Percentiles rank a stretch among this genome's conserved stretches.
Conservation (phyloP, 192 early-diverging fungal genomes). For the Spizellomyces sp. region DNA sequence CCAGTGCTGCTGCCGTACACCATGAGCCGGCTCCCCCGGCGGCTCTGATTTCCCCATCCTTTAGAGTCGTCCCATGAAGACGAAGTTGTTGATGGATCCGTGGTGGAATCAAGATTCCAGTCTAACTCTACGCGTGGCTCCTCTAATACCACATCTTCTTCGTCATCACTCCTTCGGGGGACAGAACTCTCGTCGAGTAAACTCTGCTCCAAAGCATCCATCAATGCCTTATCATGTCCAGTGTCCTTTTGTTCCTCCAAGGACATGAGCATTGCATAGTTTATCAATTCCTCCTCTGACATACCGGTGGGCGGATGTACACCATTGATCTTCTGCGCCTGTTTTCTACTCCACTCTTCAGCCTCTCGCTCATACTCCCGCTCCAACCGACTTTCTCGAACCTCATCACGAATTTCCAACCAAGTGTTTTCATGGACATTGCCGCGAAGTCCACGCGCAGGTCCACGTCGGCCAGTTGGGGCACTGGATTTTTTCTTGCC, state of each 20-base stretch:
- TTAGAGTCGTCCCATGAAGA: neutral
- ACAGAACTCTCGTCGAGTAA: neutral
- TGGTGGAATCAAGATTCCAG: neutral
- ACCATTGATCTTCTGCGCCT: neutral
- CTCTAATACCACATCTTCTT: neutral
- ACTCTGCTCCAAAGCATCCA: conserved; percentile 25
- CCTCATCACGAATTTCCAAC: conserved; percentile 47
- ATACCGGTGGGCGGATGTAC: conserved; percentile 17
- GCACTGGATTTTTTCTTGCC: conserved; percentile 11
- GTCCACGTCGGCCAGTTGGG: neutral
- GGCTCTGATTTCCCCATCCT: no score
- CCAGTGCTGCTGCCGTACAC: neutral
- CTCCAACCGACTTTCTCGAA: conserved; percentile 32
- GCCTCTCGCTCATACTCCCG: conserved; percentile 36
- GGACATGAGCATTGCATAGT: conserved; percentile 61
- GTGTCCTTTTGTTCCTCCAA: conserved; percentile 3
- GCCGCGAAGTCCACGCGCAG: neutral
- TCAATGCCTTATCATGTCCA: conserved; percentile 13
- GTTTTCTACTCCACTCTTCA: neutral
- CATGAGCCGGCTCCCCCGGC: neutral
- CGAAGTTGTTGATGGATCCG: neutral
- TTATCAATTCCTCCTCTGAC: conserved; percentile 58
- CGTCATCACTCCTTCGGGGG: neutral
- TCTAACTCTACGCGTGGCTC: neutral
- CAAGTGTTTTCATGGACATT: conserved; percentile 10